These are phyloP conservation scores for Chenopodium quinoa DNA, from an alignment of 148 eudicot species.

Conservation along the genomic window DNA sequence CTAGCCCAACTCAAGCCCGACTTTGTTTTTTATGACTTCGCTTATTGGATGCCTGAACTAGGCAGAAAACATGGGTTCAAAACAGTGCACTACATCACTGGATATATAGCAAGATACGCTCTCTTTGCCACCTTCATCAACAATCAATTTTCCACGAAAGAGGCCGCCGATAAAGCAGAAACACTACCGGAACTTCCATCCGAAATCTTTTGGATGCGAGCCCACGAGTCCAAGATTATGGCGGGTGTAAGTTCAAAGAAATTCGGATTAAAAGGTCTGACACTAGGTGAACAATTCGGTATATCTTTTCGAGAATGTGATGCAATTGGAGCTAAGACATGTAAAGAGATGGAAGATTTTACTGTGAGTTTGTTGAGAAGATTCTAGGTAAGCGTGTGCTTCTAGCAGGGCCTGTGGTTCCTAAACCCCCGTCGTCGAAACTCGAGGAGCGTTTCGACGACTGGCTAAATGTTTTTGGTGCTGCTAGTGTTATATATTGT, in stretches of 20 bases:
- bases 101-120: background rate
- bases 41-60: background rate
- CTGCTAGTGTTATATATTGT: conserved; percentile 31
- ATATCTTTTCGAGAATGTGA: background rate
- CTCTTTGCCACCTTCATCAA: background rate
- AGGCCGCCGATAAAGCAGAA: background rate
- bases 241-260: background rate
- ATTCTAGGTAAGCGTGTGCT: background rate
- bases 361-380: conserved; percentile 4
- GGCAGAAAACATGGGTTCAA: background rate
- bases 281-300: background rate
- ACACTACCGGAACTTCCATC: background rate
- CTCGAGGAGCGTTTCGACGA: conserved; percentile 29
- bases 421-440: conserved; percentile 14
- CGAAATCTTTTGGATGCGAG: background rate
- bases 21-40: background rate
- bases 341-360: conserved; percentile 7
- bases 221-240: background rate
- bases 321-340: conserved; percentile 12
- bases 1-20: background rate
- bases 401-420: conserved; percentile 39
- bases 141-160: too few relatives aligned
- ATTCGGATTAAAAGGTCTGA: background rate
- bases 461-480: conserved; percentile 31
- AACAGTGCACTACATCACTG: background rate